Base-by-base conservation (phyloP, 257 asterid genomes). In the Primulina tabacum region DNA sequence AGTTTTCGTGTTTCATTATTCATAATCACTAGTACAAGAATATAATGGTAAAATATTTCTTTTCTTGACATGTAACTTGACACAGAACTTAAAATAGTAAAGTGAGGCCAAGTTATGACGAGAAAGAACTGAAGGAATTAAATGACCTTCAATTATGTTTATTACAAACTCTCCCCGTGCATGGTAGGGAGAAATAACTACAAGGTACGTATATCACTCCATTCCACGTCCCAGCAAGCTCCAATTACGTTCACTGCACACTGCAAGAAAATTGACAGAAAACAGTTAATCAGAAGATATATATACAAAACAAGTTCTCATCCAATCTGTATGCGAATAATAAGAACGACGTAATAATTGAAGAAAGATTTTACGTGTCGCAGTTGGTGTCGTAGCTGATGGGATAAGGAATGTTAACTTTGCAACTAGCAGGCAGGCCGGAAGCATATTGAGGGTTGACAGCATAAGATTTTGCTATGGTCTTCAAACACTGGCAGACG, bases 401-500 rank as follows among this genome's bases (percentile, higher is more conserved):
- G 20, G 78, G 20, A 30, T 59, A 71, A 16, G 71, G 78, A 32
- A 80, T 20, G 62, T 73, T 11, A n/a, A 80, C 79, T 0, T 24
- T 26, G 9, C 84, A 80, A 26, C 62, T 18, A 0, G 33, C 8
- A 7, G 73, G 62, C 59, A 80, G 1, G 24, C 34, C 40, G 4
- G 70, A 11, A 2, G 80, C 80, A n/a, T 53, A 38, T 5, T 38
- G 20, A 65, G 53, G 0, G 3, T 69, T 60, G 11, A 69, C 55
- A 8, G 14, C 20, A 74, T 61, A 55, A 24, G 76, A 58, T 35
- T 53, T 73, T 1, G 75, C 79, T 1, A 35, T 18, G 11, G 16
- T 6, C 77, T 76, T 69, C 1, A 72, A 20, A 76, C 83, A 79
- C 56, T 66, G 32, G 37, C 84, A 80, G 17, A 63, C 71, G 0